Evolutionary conservation across 2,329 filamentous ascomycete species (phyloP).

Genomic region (Aspergillus costaricaensis): DNA sequence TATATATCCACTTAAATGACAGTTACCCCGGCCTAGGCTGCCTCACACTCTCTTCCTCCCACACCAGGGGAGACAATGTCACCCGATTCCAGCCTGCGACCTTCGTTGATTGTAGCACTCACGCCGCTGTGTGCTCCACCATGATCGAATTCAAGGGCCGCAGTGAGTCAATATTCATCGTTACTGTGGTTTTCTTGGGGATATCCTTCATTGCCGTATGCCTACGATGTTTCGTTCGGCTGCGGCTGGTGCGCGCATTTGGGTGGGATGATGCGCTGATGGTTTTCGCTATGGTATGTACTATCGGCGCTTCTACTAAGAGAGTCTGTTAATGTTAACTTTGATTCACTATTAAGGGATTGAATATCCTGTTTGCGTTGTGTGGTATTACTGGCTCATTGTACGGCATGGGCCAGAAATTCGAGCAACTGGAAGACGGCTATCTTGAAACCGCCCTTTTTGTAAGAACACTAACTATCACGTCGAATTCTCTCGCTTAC

Average conservation of each 20-base stretch:
- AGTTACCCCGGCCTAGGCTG: background rate
- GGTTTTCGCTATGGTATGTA: conserved; percentile 39
- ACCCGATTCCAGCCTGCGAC: conserved; percentile 4
- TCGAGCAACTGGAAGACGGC: conserved; percentile 17
- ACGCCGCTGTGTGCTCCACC: conserved; percentile 16
- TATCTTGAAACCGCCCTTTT: conserved; percentile 36
- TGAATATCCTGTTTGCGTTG: conserved; percentile 38
- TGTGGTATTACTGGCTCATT: conserved; percentile 39
- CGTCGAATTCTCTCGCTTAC: background rate
- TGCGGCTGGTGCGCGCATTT: conserved; percentile 38
- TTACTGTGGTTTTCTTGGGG: conserved; percentile 34
- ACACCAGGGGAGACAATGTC: conserved; percentile 13
- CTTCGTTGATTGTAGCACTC: conserved; percentile 1
- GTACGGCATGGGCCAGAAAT: conserved; percentile 35
- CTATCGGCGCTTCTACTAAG: background rate
- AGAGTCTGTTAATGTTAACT: background rate
- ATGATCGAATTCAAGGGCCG: conserved; percentile 37
- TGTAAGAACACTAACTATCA: conserved; percentile 26
- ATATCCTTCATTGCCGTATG: conserved; percentile 37
- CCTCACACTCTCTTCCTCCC: background rate
- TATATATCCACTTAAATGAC: background rate
- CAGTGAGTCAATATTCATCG: conserved; percentile 36
- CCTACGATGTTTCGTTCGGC: conserved; percentile 40
- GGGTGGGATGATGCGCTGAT: conserved; percentile 43
- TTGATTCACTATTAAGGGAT: conserved; percentile 19